phyloP scores from a whole-genome alignment of 495 filamentous ascomycete species.

The Penicillium crystallinum region DNA sequence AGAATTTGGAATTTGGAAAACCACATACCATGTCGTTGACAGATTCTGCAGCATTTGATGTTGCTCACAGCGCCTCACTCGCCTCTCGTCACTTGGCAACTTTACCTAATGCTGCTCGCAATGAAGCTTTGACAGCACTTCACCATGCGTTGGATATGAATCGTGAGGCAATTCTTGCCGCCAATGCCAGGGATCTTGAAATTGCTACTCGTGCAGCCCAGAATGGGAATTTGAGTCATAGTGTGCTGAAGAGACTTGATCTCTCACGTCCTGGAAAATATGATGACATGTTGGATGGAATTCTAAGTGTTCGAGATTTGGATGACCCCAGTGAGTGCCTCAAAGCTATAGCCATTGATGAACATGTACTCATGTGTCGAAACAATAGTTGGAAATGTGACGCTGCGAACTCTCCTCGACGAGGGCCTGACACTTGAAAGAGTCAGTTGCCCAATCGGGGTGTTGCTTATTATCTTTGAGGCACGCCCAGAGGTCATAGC shows the following conservation, averaged over 20 bases:
- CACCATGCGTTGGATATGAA: slow-evolving; percentile 63
- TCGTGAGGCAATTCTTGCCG: slow-evolving; percentile 70
- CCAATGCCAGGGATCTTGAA: slow-evolving; percentile 77
- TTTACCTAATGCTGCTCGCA: slow-evolving; percentile 59
- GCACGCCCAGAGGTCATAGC: slow-evolving; percentile 97
- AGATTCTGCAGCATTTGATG: slow-evolving; percentile 60
- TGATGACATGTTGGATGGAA: slow-evolving; percentile 96
- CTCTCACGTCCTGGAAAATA: slow-evolving; percentile 82
- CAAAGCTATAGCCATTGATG: neutral
- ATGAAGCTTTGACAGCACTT: slow-evolving; percentile 78
- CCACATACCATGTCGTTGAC: slow-evolving; percentile 63
- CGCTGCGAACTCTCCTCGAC: slow-evolving; percentile 79
- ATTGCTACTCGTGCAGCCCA: slow-evolving; percentile 65
- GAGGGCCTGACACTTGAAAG: slow-evolving; percentile 79
- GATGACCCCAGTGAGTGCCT: slow-evolving; percentile 75
- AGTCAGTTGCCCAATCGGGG: slow-evolving; percentile 89
- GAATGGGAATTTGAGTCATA: slow-evolving; percentile 70
- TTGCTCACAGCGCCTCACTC: slow-evolving; percentile 62
- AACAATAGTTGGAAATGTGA: slow-evolving; percentile 71
- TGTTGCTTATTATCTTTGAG: slow-evolving; percentile 96
- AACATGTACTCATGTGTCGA: slow-evolving; percentile 4
- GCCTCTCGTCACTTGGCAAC: slow-evolving; percentile 66
- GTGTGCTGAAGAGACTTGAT: slow-evolving; percentile 87
- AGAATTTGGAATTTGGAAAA: neutral
- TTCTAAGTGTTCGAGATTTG: slow-evolving; percentile 80